Base-by-base conservation (phyloP, 106 monocot genomes). In the Amphibolis antarctica region DNA sequence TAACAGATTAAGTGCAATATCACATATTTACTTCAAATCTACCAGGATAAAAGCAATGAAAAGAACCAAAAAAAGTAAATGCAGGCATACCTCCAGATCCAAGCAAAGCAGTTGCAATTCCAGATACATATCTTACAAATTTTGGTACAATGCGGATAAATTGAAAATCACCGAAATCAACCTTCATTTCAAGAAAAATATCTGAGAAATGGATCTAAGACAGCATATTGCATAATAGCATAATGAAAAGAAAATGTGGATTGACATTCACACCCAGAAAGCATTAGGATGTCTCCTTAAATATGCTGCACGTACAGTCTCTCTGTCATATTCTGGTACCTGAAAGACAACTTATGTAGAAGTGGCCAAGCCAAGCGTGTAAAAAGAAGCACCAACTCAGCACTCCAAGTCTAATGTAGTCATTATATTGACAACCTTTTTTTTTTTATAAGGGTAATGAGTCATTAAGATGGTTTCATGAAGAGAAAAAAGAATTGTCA, bases 141-240 rank as follows among this genome's bases (percentile, higher is more conserved):
- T 78, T 89, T 44, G 89, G 89, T 52, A 86, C 81, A 69, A 96
- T 86, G 24, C 76, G 66, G 44, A 96, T 42, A 69, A 89, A 96
- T 47, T 52, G 25, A 64, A 96, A 89, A 67, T 96, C 94, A 65
- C 94, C 94, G 78, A 86, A 89, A 70, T 89, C 89, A 73, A 89
- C 94, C 93, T 93, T 53, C 67, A 12, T 12, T 64, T 44, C 49
- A 20, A 20, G 14, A 15, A 26, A 27, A 13, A 14, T 28, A 10
- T 45, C 36, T 54, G 4, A 30, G 75, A 18, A 17, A 59, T 53
- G 60, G 45, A 61, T 31, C 12, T 12, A 67, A 20, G n/a, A 15
- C 69, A 59, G 44, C 25, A 49, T 23, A 61, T 0, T 23, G 10
- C 46, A 59, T 3, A 66, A 46, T 59, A 14, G 46, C 12, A 28